Evolutionary conservation across 139 green algal genomes (phyloP).

Genomic region (Tetradesmus lagerheimii): DNA sequence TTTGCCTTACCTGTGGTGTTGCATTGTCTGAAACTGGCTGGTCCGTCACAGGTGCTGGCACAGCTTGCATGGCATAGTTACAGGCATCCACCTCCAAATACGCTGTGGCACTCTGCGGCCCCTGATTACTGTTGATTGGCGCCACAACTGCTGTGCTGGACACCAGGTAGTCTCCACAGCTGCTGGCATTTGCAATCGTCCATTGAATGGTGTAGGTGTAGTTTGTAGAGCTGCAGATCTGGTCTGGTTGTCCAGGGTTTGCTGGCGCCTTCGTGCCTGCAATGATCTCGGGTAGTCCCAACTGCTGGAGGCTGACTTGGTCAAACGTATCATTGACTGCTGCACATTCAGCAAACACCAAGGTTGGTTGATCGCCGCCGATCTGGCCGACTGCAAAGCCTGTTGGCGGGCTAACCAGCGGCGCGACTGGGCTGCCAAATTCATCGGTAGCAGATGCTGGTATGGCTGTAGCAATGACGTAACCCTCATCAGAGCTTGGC

Average conservation of each 20-base stretch:
- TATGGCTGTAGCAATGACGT: neutral
- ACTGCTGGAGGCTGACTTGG: neutral
- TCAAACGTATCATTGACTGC: neutral
- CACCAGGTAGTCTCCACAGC: neutral
- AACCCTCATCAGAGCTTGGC: neutral
- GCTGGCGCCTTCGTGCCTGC: neutral
- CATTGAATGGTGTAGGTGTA: constrained; percentile 8
- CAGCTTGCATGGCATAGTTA: neutral
- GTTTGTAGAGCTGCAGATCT: neutral
- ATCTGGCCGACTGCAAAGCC: neutral
- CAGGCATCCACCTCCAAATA: constrained; percentile 10
- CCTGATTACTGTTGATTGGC: neutral
- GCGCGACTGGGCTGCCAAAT: neutral
- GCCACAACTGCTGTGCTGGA: neutral
- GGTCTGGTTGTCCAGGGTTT: neutral
- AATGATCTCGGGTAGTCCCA: neutral
- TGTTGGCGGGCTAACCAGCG: neutral
- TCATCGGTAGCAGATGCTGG: neutral
- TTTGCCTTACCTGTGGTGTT: neutral
- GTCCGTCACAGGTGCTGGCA: neutral
- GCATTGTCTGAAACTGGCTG: neutral
- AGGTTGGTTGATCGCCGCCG: neutral
- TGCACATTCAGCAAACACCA: neutral
- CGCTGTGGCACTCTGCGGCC: neutral
- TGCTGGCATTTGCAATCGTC: neutral